Conservation (phyloP, 495 filamentous ascomycete genomes). For the Pseudevernia furfuracea region DNA sequence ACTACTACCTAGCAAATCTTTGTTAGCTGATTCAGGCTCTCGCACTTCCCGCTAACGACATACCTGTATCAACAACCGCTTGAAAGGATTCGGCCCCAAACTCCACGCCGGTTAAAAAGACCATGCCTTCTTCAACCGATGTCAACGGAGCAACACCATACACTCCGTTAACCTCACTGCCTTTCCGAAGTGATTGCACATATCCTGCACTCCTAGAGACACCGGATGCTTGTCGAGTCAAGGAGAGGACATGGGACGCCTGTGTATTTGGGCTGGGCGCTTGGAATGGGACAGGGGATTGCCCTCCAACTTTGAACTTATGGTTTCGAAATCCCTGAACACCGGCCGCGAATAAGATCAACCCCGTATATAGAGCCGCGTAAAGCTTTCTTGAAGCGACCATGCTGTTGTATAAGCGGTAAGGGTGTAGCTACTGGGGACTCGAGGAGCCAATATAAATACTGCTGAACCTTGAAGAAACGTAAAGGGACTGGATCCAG, state of each 20-base stretch:
- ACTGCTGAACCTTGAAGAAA: background rate
- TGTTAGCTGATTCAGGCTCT: background rate
- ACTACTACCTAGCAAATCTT: constrained; percentile 31
- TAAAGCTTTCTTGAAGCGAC: background rate
- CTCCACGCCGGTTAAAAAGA: constrained; percentile 27
- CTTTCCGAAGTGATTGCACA: constrained; percentile 19
- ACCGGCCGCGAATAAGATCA: background rate
- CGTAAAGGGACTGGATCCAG: background rate
- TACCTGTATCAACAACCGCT: constrained; percentile 50
- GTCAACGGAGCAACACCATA: constrained; percentile 17
- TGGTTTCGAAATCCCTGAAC: background rate
- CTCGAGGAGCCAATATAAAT: background rate
- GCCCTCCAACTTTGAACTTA: constrained; percentile 3
- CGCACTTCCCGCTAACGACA: constrained; percentile 18
- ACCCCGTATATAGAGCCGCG: background rate
- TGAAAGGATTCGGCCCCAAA: constrained; percentile 41
- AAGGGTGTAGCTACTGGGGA: background rate
- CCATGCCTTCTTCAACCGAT: constrained; percentile 14
- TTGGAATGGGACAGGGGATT: background rate
- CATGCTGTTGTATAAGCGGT: background rate
- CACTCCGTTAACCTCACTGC: constrained; percentile 18
- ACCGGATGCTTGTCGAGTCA: constrained; percentile 7
- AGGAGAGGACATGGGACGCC: constrained; percentile 14
- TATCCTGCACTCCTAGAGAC: constrained; percentile 15
- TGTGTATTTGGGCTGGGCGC: constrained; percentile 12